Conservation (phyloP, 1,284 basidiomycete species). For the Ganoderma sinense region DNA sequence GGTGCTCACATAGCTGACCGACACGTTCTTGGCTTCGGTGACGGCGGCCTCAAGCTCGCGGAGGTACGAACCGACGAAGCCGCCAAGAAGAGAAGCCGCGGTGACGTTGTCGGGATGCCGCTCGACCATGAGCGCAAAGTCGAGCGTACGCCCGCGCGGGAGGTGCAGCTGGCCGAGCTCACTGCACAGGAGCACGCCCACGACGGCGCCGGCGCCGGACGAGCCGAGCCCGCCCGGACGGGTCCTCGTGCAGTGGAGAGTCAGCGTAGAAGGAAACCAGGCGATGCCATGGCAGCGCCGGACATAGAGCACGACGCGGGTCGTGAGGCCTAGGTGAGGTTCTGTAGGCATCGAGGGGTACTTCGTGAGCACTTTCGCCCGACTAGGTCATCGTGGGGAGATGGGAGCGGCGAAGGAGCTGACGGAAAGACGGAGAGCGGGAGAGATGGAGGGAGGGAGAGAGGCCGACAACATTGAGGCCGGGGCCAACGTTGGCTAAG, state of each 20-base stretch:
- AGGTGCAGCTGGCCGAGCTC: slow-evolving; percentile 82
- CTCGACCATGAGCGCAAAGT: slow-evolving; percentile 99
- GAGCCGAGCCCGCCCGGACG: slow-evolving; percentile 98
- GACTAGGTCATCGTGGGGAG: slow-evolving; percentile 81
- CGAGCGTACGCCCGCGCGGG: slow-evolving; percentile 79
- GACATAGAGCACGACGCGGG: slow-evolving; percentile 98
- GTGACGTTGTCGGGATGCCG: slow-evolving; percentile 99
- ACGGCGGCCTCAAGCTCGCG: slow-evolving; percentile 86
- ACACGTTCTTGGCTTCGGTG: slow-evolving; percentile 85
- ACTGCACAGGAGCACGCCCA: slow-evolving; percentile 92
- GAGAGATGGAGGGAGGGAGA: slow-evolving; percentile 91
- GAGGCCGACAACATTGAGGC: slow-evolving; percentile 98
- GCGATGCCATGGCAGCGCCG: slow-evolving; percentile 84
- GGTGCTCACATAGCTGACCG: slow-evolving; percentile 98
- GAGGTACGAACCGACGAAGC: slow-evolving; percentile 98
- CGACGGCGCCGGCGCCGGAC: slow-evolving; percentile 97
- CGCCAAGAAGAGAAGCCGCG: slow-evolving; percentile 94
- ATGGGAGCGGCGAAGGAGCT: slow-evolving; percentile 46
- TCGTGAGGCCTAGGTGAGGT: slow-evolving; percentile 98
- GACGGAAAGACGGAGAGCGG: slow-evolving; percentile 80
- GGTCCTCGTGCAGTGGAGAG: slow-evolving; percentile 90
- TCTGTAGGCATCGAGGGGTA: slow-evolving; percentile 95
- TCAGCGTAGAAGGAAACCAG: slow-evolving; percentile 78
- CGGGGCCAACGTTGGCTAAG: slow-evolving; percentile 98
- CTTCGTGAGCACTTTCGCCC: slow-evolving; percentile 90